Evolutionary conservation across 2,329 filamentous ascomycete genomes (phyloP), one percentile per base, ranked within the genome.

Genomic region (Cyanodermella asteris): DNA sequence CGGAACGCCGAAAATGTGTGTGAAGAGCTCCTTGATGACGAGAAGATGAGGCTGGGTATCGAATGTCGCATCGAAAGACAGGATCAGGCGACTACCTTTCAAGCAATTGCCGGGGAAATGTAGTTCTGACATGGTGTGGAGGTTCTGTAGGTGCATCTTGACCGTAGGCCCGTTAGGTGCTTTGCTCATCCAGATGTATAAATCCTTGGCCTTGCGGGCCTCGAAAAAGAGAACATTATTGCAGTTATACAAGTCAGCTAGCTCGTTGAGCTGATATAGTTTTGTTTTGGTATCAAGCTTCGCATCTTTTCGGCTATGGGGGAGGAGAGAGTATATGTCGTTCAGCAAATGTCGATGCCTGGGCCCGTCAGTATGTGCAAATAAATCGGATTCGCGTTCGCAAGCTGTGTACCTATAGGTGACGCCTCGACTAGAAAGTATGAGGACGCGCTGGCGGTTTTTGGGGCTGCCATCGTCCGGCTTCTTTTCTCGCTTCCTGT

Each of bases 271-370:
- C 45, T 75, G 59, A 61, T 69, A 63, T 38, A 81, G 62, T 56
- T 87, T 81, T 18, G 77, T 82, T 55, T 94, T 94, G 26, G 80
- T 87, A 49, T 97, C 87, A 36, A 93, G 77, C 53, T 97, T 97
- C 39, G 76, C 80, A 47, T 97, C 87, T 55, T 91, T 91, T 43
- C 80, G 71, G 36, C 72, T 72, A 48, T 97, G 87, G 3, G 87
- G 87, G 36, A 97, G 70, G 50, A 97, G 70, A 16, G 74, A 64
- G 29, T 80, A 69, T 23, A 97, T 61, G 43, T 97, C 87, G 42
- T 82, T 77, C 33, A 97, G 63, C 21, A 97, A 61, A 53, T 97
- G 87, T 21, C 87, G 75, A 50, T 93, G 87, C 49, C 84, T 90
- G 38, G n/a, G n/a, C n/a, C n/a, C n/a, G n/a, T n/a, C n/a, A n/a